Base-by-base conservation (phyloP, 768 basidiomycete species). In the Porphyrellus cyaneotinctus region DNA sequence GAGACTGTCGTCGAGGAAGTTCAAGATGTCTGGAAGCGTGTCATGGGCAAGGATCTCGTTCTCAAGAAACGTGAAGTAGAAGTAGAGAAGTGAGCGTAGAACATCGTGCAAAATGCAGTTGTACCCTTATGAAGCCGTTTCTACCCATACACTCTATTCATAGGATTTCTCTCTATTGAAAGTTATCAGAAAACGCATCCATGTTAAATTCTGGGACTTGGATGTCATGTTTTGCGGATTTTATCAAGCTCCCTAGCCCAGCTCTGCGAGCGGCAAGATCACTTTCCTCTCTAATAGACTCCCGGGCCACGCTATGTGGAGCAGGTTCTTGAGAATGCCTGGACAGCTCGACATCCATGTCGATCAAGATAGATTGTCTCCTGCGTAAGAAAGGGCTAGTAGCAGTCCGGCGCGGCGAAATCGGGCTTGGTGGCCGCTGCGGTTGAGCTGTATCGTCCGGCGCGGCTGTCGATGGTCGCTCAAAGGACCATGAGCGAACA, bases 1-100 rank as follows among this genome's bases (percentile, higher is more conserved):
- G 97, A 99, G 78, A 97, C 92, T 24, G 95, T 98, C 43, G 92
- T 95, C 23, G 93, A 97, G 47, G 95, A 99, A 54, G 97, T 99
- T 33, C 87, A 88, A 56, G 90, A 97, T 70, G 91, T 98, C 37
- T 99, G 93, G 92, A 85, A 87, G 76, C 80, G 95, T 49, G 84
- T 95, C 48, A 77, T 79, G 4, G 92, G 89, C 45, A 75, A 75
- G 44, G 83, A 87, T 45, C 78, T 95, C 47, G 88, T 86, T 49
- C 80, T 95, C 62, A 93, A 90, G 85, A 91, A 94, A 75, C 81
- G 89, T 41, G 91, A 92, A 53, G 78, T 79, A 31, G 84, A 85
- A 58, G 78, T 78, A 44, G 80, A 85, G 65, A 76, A 74, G 47
- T 77, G 71, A 58, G 35, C 18, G 30, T 60, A 48, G 43, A 28